Evolutionary conservation across 805 yeast genomes (phyloP), one percentile per base, ranked within the genome.

Genomic region (Clavispora santaluciae): DNA sequence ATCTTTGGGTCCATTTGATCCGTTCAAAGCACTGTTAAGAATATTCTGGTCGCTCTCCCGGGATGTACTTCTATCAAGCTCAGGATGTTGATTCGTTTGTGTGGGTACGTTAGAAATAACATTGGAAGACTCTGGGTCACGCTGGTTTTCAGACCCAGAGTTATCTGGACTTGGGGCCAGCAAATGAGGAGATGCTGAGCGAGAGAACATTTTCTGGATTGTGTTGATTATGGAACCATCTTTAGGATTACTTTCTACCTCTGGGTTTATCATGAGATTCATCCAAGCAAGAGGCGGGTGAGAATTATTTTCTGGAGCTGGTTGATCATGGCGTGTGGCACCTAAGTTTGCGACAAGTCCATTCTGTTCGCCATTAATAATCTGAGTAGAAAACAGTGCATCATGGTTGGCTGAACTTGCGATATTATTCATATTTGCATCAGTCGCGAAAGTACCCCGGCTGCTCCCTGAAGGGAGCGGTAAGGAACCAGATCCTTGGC

Each of bases 171-270:
- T 6, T 42, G 39, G 11, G 8, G 22, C n/a, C 35, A 26, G 10
- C 13, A 35, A 23, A 11, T 21, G 31, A 2, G 47, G 48, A 9
- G 48, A 44, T 4, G 35, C 35, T 2, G 48, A 28, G 17, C 46
- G 38, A 5, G 48, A 36, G 7, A 45, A 28, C 33, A 42, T 46
- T n/a, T 39, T 24, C n/a, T 42, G 46, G 16, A 45, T 45, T 9
- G 41, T 24, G 22, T 26, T 28, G 9, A 45, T 45, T 10, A 45
- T 39, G 16, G 48, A 45, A 12, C 35, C 38, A 15, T 35, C 45
- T 30, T 20, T 22, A 4, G 22, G 8, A 8, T 28, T 24, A 13
- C 26, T 7, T 2, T 10, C 11, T 9, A 6, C 20, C 12, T 28
- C 31, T 11, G 31, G 31, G 12, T 16, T 15, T 7, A 15, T 16